Percentiles rank a stretch among this genome's conserved stretches.
phyloP scores from a whole-genome alignment of 2,329 filamentous ascomycete species.

The Phialocephala sp. region DNA sequence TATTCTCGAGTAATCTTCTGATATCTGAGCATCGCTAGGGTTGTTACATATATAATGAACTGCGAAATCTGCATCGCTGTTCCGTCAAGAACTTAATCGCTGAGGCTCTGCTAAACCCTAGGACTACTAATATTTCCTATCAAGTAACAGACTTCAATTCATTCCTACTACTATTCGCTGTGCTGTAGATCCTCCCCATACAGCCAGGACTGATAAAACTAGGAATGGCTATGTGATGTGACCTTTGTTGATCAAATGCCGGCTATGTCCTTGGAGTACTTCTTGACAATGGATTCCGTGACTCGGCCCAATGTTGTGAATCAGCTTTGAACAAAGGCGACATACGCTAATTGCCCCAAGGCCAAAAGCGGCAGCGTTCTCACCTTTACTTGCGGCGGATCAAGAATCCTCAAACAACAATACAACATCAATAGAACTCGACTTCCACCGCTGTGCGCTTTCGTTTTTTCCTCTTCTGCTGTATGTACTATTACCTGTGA shows the following conservation, averaged over 20 bases:
- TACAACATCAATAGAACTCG: constrained; percentile 8
- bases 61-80: neutral
- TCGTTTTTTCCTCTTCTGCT: constrained; percentile 28
- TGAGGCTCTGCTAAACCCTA: neutral
- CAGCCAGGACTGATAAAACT: neutral
- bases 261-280: neutral
- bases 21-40: too few species aligned
- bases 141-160: neutral
- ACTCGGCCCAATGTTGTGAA: neutral
- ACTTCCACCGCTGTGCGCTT: constrained; percentile 26
- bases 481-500: constrained; percentile 20
- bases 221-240: neutral
- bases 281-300: too few species aligned
- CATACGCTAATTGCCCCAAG: constrained; percentile 2
- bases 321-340: constrained; percentile 4
- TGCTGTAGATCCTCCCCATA: neutral
- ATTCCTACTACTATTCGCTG: neutral
- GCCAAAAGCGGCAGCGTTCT: neutral
- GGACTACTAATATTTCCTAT: neutral
- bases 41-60: too few species aligned
- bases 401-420: constrained; percentile 3
- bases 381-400: neutral
- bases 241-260: neutral
- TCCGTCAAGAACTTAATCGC: neutral
- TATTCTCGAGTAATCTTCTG: too few species aligned